phyloP scores from a whole-genome alignment of 345 rosid species.

The Rhodomyrtus tomentosa region DNA sequence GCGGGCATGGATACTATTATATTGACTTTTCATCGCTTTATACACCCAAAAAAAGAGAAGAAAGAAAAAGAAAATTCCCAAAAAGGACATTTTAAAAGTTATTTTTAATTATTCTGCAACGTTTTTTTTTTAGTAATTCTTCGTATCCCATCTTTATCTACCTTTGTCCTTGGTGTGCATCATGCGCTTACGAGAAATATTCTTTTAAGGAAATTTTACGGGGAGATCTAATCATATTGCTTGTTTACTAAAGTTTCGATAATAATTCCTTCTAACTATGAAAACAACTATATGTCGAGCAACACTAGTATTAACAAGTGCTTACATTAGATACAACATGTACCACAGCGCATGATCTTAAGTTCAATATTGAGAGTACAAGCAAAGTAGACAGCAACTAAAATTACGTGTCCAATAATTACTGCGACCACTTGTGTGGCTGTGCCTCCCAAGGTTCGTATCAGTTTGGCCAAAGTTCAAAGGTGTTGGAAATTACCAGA shows the following conservation, averaged over 20 bases:
- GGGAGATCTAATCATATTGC: neutral
- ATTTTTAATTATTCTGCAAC: neutral
- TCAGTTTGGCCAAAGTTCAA: neutral
- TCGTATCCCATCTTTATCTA: neutral
- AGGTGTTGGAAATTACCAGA: neutral
- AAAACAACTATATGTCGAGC: neutral
- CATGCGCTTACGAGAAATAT: neutral
- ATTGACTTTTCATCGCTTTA: neutral
- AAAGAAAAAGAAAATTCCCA: neutral
- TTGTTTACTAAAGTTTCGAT: neutral
- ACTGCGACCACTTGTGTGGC: neutral
- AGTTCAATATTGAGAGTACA: neutral
- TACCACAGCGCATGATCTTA: neutral
- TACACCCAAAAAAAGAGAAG: neutral
- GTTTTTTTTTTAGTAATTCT: neutral
- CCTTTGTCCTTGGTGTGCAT: neutral
- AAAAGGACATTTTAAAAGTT: neutral
- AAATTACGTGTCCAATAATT: neutral
- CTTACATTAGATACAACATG: neutral
- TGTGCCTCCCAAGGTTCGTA: neutral
- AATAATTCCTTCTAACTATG: neutral
- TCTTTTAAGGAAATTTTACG: neutral
- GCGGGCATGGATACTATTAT: slow-evolving; percentile 2
- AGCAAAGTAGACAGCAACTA: neutral
- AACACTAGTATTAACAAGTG: neutral